Evolutionary conservation across 2,329 filamentous ascomycete genomes (phyloP).

Genomic region (Penicillium sp.): DNA sequence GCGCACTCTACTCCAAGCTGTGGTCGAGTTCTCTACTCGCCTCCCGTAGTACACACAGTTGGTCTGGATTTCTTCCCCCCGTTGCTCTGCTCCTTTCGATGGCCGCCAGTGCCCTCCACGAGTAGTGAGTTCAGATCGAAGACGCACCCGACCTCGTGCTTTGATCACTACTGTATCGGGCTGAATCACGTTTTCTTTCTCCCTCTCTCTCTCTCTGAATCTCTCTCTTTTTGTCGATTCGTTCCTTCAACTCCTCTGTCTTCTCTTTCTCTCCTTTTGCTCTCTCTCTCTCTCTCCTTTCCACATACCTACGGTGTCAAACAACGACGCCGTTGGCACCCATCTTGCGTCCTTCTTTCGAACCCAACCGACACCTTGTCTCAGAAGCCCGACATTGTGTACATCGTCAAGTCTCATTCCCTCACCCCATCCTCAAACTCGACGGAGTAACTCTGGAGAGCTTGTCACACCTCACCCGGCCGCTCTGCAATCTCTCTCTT

Average conservation of each 20-base stretch:
- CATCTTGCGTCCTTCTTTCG: not conserved
- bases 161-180: not conserved
- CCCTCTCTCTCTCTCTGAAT: not conserved
- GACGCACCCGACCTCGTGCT: conserved; percentile 1
- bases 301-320: too few species aligned
- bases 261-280: too few species aligned
- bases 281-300: too few species aligned
- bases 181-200: too few species aligned
- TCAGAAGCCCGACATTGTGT: too few species aligned
- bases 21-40: not conserved
- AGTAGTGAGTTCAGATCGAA: conserved; percentile 3
- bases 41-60: not conserved
- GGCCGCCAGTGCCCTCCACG: conserved; percentile 4
- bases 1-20: not conserved
- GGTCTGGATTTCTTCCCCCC: not conserved
- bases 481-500: too few species aligned
- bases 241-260: not conserved
- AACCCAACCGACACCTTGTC: too few species aligned
- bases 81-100: conserved; percentile 1
- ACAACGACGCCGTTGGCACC: too few species aligned
- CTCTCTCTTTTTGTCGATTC: not conserved
- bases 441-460: too few species aligned
- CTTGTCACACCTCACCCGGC: too few species aligned
- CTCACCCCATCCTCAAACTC: too few species aligned
- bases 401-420: too few species aligned